Base-by-base conservation (phyloP, 164 flowering plant genomes). In the Nymphaea thermarum region DNA sequence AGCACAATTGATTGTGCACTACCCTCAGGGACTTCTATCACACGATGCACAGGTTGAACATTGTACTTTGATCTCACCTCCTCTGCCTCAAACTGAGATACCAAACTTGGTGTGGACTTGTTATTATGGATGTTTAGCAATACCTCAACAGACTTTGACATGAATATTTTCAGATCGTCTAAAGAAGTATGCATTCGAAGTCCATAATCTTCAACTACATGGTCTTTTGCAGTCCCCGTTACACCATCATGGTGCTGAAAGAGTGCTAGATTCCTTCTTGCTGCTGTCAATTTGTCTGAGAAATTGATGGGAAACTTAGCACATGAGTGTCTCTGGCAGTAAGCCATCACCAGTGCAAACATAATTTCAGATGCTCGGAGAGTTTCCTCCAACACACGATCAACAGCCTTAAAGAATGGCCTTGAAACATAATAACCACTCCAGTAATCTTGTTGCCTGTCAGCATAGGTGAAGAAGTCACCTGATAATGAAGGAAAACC, bases 191-290 rank as follows among this genome's bases (percentile, higher is more conserved):
- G 93, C 98, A 95, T 95, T 60, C 96, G 85, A 44, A 74, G 80
- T 65, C 99, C 99, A 78, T 95, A 95, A 71, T 95, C 98, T 71
- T 66, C 74, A 44, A 95, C 99, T 68, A 95, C 99, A 71, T 95
- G 97, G 81, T 90, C 89, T 74, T 90, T 92, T 11, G 98, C 99
- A 59, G 98, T 95, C 36, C 98, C 99, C 45, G 99, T 90, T 36
- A 95, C 99, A 43, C 99, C 99, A 79, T 95, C 99, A 75, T 95
- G 99, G 75, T 92, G 99, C 83, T 95, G 99, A 79, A 95, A 95
- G 55, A 95, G 96, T 63, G 99, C 99, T 63, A 95, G 65, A 71
- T 92, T 95, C 74, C 99, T 82, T 75, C 98, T 83, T 36, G 99
- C 99, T 71, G 98, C 96, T 6, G 94, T 86, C 79, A 95, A 72